Base-by-base conservation (phyloP, 2,329 filamentous ascomycete genomes). In the Aspergillus caelatus region DNA sequence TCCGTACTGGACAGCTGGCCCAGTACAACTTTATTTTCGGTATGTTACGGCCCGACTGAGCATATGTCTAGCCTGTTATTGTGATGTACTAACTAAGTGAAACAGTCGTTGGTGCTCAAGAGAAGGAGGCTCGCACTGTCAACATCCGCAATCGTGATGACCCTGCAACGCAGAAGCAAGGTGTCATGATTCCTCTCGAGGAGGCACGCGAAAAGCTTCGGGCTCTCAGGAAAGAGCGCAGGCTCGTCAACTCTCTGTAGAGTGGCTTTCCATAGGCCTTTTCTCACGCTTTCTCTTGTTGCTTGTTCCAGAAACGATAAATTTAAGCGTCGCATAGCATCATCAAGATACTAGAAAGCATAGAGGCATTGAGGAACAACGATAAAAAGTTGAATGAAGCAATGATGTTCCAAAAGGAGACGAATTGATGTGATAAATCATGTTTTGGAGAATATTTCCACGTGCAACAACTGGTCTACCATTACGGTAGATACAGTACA, bases 71-170 rank as follows among this genome's bases (percentile, higher is more conserved):
- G 7, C 8, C 14, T 30, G 7, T 12, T n/a, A 11, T 39, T 43
- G 41, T 45, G 14, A 39, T n/a, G 39, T 65, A 48, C 68, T 73
- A 61, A 70, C 62, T 43, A 56, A 57, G 10, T 12, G 28, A 32
- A 45, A 57, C 68, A 82, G 87, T 90, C 41, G 86, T 90, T 21
- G 88, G 88, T 62, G 87, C 86, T 4, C 80, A 86, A 71, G 88
- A 90, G 78, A 84, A 83, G 75, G 83, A 88, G 67, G 79, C 78
- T 23, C 80, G 85, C 63, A 82, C 84, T 4, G 86, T 89, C 65
- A 90, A 89, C 73, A 87, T 89, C 70, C 82, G 88, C 48, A 89
- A 89, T 75, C 80, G 88, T 58, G 88, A 90, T 70, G 85, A 89
- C 68, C 85, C 84, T 21, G 80, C 82, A 48, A 88, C 85, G 11